Percentiles rank a stretch among this genome's conserved stretches.
Evolutionary conservation across 108 stramenopile species (phyloP).

Genomic region (Cyclotella cryptica): DNA sequence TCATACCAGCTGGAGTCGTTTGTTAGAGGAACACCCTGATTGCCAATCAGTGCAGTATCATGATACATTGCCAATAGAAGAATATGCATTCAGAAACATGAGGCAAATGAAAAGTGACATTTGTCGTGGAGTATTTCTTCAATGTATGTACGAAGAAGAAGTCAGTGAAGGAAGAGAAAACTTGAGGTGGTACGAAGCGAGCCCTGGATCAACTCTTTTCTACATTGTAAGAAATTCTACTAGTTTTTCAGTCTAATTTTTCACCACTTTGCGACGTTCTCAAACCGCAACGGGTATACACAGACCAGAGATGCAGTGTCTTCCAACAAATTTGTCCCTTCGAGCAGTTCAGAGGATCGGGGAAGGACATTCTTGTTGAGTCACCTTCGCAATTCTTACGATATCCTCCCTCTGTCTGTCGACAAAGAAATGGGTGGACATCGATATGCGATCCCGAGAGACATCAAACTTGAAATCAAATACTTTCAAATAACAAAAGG

Average conservation of each 20-base stretch:
- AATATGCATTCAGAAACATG: slow-evolving; percentile 48
- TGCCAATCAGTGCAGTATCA: slow-evolving; percentile 53
- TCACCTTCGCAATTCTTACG: slow-evolving; percentile 61
- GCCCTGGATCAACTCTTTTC: slow-evolving; percentile 51
- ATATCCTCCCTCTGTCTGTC: slow-evolving; percentile 68
- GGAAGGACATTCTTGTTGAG: slow-evolving; percentile 38
- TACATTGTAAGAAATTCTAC: slow-evolving; percentile 35
- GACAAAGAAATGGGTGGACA: slow-evolving; percentile 56
- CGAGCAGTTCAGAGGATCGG: slow-evolving; percentile 33
- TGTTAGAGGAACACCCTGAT: slow-evolving; percentile 82
- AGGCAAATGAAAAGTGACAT: slow-evolving; percentile 43
- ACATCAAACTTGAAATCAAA: slow-evolving; percentile 59
- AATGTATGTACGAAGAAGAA: slow-evolving; percentile 83
- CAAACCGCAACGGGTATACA: not conserved
- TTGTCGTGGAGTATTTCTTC: slow-evolving; percentile 46
- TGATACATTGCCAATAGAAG: slow-evolving; percentile 51
- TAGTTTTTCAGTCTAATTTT: slow-evolving; percentile 36
- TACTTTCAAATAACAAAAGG: slow-evolving; percentile 76
- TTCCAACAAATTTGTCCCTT: slow-evolving; percentile 30
- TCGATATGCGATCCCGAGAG: slow-evolving; percentile 67
- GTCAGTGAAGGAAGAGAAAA: slow-evolving; percentile 40
- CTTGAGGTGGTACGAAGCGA: slow-evolving; percentile 83
- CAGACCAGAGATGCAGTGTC: slow-evolving; percentile 71
- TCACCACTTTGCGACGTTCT: not conserved
- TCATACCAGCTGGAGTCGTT: slow-evolving; percentile 73